Base-by-base conservation (phyloP, 148 eudicot genomes). In the Spergularia marina region DNA sequence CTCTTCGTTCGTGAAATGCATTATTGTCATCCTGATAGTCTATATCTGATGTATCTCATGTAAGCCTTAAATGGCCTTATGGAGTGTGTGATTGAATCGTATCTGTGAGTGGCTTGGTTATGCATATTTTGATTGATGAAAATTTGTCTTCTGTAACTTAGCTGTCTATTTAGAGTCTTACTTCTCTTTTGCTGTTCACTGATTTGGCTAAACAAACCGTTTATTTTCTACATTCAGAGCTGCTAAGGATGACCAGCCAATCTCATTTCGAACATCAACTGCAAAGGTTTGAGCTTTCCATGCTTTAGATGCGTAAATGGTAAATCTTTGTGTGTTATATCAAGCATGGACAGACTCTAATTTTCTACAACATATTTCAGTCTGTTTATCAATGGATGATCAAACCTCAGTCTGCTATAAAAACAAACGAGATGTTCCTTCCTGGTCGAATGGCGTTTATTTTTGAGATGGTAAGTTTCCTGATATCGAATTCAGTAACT, bases 391-490 rank as follows among this genome's bases (percentile, higher is more conserved):
- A 91, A 69, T 94, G 85, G 87, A 90, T 91, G 75, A 93, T 94
- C 80, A 94, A 94, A 79, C 97, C 98, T 77, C 97, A 90, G 81
- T 85, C 90, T 14, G 88, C 80, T 36, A 67, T 86, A 36, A 94
- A 94, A 81, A 87, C 98, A 57, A 94, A 92, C 79, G 98, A 94
- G 82, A 89, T 94, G 98, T 94, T 94, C 74, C 93, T 91, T 72
- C 97, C 98, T 63, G 98, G 98, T 65, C 86, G 98, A 72, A 94
- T 94, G 98, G 79, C 97, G 54, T 94, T 90, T 80, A 84, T 94
- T 78, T 94, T 85, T 82, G 86, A 90, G 83, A 89, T 90, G 98
- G 98, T 91, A 84, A 64, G 81, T 71, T 68, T 58, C 69, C 82
- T 53, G 59, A 17, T 61, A 53, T 68, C 17, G 21, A 61, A 30